Evolutionary conservation across 345 rosid genomes (phyloP).

Genomic region (Bretschneidera sinensis): DNA sequence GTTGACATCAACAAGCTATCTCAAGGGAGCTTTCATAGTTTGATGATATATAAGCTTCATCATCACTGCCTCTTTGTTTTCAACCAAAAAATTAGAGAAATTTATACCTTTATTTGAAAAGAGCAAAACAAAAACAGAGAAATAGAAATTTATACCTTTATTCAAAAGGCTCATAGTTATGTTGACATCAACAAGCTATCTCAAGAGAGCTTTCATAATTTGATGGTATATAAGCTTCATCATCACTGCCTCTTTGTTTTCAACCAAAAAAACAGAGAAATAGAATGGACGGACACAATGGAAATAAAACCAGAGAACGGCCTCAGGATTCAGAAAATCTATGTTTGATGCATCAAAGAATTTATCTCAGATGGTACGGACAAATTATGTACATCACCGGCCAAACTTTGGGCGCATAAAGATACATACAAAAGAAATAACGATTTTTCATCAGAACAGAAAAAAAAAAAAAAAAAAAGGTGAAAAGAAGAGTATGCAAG

Average conservation of each 20-base stretch:
- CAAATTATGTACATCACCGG: slow-evolving; percentile 46
- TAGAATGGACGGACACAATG: too few species aligned
- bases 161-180: slow-evolving; percentile 30
- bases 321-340: slow-evolving; percentile 30
- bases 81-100: too few species aligned
- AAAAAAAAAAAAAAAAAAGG: too few species aligned
- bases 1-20: slow-evolving; percentile 35
- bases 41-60: slow-evolving; percentile 49
- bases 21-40: slow-evolving; percentile 47
- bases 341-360: slow-evolving; percentile 28
- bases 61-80: too few species aligned
- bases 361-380: slow-evolving; percentile 63
- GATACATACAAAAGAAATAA: too few species aligned
- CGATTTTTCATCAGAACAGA: too few species aligned
- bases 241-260: slow-evolving; percentile 31
- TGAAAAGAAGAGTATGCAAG: too few species aligned
- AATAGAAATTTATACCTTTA: too few species aligned
- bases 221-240: slow-evolving; percentile 44
- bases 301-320: slow-evolving; percentile 1
- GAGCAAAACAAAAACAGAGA: too few species aligned
- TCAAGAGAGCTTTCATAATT: slow-evolving; percentile 46
- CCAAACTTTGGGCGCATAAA: too few species aligned
- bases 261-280: neutral
- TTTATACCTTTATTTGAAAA: too few species aligned
- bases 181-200: slow-evolving; percentile 35